Conservation (phyloP, 73 alveolate species). For the Symbiodinium natans region DNA sequence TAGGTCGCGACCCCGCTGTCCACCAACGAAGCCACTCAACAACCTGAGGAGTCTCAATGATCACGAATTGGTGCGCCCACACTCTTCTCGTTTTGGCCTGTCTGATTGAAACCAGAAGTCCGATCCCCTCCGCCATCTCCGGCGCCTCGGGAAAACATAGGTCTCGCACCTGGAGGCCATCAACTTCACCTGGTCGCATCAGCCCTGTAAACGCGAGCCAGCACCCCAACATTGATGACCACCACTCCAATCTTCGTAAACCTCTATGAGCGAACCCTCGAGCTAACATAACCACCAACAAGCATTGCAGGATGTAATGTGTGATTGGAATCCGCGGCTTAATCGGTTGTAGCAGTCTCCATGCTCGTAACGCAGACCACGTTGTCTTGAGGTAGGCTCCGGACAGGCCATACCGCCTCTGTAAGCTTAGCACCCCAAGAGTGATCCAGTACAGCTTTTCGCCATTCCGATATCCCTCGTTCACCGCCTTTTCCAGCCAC, state of each 20-base stretch:
- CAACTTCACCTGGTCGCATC: not conserved
- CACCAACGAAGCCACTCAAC: not conserved
- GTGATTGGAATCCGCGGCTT: conserved; percentile 5
- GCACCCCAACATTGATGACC: not conserved
- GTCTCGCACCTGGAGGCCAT: not conserved
- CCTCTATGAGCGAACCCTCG: not conserved
- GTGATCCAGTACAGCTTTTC: not conserved
- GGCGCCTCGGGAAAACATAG: not conserved
- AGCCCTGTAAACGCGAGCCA: conserved; percentile 6
- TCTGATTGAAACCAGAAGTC: not conserved
- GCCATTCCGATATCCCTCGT: not conserved
- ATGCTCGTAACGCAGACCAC: not conserved
- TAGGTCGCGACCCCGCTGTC: not conserved
- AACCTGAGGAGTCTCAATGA: not conserved
- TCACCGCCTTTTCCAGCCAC: not conserved
- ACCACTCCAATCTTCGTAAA: not conserved
- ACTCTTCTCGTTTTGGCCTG: not conserved
- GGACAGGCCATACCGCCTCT: not conserved
- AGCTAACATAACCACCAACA: not conserved
- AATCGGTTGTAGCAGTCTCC: not conserved
- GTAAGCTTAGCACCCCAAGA: not conserved
- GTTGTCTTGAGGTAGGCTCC: not conserved
- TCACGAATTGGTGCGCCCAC: not conserved
- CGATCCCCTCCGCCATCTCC: not conserved
- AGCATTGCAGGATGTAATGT: not conserved